Evolutionary conservation across 2,329 filamentous ascomycete genomes (phyloP).

Genomic region (Cercospora sp.): DNA sequence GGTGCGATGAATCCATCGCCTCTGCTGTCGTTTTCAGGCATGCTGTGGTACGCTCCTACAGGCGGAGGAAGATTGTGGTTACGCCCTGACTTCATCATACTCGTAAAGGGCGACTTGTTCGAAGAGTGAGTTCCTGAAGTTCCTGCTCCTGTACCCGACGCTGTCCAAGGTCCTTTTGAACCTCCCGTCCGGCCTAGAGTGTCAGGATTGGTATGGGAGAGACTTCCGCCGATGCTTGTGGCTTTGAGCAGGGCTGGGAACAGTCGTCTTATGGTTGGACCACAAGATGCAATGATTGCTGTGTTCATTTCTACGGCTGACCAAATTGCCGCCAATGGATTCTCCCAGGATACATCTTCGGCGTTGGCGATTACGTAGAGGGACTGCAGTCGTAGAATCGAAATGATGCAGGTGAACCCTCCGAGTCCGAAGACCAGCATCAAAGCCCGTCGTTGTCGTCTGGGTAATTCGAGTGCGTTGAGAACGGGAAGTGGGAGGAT

Average conservation of each 20-base stretch:
- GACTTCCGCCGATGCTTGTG: conserved; percentile 10
- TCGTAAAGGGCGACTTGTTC: not conserved
- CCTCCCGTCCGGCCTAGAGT: not conserved
- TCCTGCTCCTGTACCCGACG: not conserved
- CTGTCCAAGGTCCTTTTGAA: not conserved
- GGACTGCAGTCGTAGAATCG: conserved; percentile 38
- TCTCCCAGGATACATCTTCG: conserved; percentile 36
- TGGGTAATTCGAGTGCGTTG: conserved; percentile 39
- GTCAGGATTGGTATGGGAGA: not conserved
- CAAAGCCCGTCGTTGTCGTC: conserved; percentile 38
- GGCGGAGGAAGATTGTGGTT: not conserved
- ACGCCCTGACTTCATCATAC: not conserved
- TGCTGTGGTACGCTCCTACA: not conserved
- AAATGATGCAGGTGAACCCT: conserved; percentile 38
- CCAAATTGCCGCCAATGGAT: conserved; percentile 41
- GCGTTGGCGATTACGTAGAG: conserved; percentile 30
- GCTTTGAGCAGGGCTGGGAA: conserved; percentile 39
- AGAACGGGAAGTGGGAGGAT: conserved; percentile 40
- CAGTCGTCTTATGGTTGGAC: conserved; percentile 42
- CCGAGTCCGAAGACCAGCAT: conserved; percentile 41
- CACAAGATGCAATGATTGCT: conserved; percentile 41
- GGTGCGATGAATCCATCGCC: not conserved
- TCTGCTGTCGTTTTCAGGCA: not conserved
- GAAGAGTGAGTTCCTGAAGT: not conserved
- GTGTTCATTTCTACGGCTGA: conserved; percentile 41